Evolutionary conservation across 352 stramenopile species (phyloP), one percentile per base, ranked within the genome.

Genomic region (Pythium dissimile): DNA sequence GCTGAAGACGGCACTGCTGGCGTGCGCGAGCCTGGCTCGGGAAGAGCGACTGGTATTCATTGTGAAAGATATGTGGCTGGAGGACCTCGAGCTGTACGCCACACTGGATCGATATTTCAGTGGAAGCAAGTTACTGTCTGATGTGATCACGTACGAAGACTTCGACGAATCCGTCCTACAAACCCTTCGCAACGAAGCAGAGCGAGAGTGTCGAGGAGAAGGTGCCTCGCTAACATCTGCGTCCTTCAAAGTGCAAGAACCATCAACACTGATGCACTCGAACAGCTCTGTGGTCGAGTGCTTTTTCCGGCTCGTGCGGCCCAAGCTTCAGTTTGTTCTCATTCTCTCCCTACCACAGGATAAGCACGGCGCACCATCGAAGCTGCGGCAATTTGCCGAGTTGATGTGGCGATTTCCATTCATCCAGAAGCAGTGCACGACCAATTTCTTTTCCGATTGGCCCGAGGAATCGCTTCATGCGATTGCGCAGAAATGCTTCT

Each of bases 281-380:
- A 86, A 89, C 43, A 50, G 49, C 10, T 59, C 74, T 0, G 67
- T 86, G 23, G 23, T 89, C 0, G 49, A 73, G 0, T 82, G 71
- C 48, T 88, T 89, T 43, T 85, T 74, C 23, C 12, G 49, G 0
- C 44, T 65, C 7, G 68, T 83, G 5, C 62, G 73, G 2, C 65
- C 62, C 15, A 74, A 75, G 9, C 60, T 93, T 5, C 79, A 89
- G 27, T 20, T 91, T 8, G 77, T 88, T 1, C 10, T 89, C 5
- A 68, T 79, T 16, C 27, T 90, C 11, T 64, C 68, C 2, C 34
- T 60, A 20, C 32, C 34, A 31, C 59, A 28, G 3, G 38, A 51
- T 23, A 47, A 18, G 24, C 16, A 45, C 18, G 11, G 47, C 15
- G 45, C 45, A 16, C 10, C 66, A 23, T 57, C 55, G n/a, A 16